These are phyloP conservation scores for Arabidopsis thaliana DNA, from an alignment of 345 rosid genomes.

Conservation along the genomic window DNA sequence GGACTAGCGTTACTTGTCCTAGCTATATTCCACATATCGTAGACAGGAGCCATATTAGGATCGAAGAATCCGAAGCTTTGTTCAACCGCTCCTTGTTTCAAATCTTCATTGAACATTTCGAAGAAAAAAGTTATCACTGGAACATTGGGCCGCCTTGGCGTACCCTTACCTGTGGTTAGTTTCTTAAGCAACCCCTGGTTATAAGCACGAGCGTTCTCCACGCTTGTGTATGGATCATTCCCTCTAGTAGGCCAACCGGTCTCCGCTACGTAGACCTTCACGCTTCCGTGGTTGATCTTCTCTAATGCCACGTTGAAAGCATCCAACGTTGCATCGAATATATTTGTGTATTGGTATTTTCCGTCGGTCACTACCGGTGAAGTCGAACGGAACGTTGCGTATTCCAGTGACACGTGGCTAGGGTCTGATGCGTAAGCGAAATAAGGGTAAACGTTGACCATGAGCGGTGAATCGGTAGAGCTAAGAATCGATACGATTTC, in stretches of 20 bases:
- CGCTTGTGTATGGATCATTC: constrained; percentile 17
- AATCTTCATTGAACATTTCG: constrained; percentile 42
- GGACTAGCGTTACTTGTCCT: not conserved
- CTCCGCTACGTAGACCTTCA: constrained; percentile 24
- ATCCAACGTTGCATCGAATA: constrained; percentile 49
- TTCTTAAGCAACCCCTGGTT: constrained; percentile 5
- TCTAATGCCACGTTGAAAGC: constrained; percentile 36
- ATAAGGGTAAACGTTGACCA: constrained; percentile 53
- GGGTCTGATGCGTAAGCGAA: constrained; percentile 44
- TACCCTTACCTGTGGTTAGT: constrained; percentile 18
- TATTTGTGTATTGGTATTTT: constrained; percentile 26
- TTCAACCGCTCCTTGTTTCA: constrained; percentile 31
- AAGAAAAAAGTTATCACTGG: constrained; percentile 27
- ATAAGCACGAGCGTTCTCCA: constrained; percentile 29
- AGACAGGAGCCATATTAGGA: constrained; percentile 33
- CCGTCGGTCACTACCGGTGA: constrained; percentile 41
- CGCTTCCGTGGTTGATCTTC: not conserved
- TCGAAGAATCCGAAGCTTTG: constrained; percentile 38
- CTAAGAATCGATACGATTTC: constrained; percentile 25
- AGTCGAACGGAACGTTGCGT: constrained; percentile 36
- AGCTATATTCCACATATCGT: constrained; percentile 15
- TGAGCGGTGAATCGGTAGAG: constrained; percentile 27
- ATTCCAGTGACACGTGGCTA: constrained; percentile 29
- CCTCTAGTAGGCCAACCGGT: constrained; percentile 33
- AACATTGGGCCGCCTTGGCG: constrained; percentile 38